Evolutionary conservation across 306 rosid species (phyloP).

Genomic region (Rosa multiflora): DNA sequence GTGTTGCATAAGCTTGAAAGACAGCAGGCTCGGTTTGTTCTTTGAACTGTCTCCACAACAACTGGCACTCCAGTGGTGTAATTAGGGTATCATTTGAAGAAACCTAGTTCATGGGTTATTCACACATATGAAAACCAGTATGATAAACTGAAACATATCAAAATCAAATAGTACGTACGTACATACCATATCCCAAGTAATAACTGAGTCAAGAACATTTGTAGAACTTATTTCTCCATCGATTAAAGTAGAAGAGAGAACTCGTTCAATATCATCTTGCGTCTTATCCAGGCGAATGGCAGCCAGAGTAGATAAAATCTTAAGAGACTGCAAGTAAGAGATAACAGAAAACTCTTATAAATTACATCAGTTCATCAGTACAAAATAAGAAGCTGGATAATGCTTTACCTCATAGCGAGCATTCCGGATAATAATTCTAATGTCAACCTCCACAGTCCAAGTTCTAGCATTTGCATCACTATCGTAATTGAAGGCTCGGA

Average conservation of each 20-base stretch:
- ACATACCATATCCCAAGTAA: slow-evolving; percentile 44
- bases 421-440: no score
- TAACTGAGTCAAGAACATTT: slow-evolving; percentile 68
- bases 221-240: slow-evolving; percentile 32
- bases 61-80: slow-evolving; percentile 73
- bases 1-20: no score
- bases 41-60: slow-evolving; percentile 80
- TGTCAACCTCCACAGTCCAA: no score
- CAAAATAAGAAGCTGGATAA: no score
- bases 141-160: no score
- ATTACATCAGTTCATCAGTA: no score
- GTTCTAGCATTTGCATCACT: no score
- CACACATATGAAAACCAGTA: no score
- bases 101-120: slow-evolving; percentile 40
- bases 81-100: slow-evolving; percentile 51
- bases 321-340: slow-evolving; percentile 52
- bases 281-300: slow-evolving; percentile 74
- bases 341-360: no score
- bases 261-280: slow-evolving; percentile 53
- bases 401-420: no score
- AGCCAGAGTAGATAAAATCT: slow-evolving; percentile 67
- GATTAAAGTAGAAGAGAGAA: slow-evolving; percentile 49
- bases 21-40: slow-evolving; percentile 46
- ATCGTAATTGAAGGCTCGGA: no score
- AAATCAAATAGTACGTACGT: no score